phyloP scores from a whole-genome alignment of 495 filamentous ascomycete genomes.

The Evernia prunastri region DNA sequence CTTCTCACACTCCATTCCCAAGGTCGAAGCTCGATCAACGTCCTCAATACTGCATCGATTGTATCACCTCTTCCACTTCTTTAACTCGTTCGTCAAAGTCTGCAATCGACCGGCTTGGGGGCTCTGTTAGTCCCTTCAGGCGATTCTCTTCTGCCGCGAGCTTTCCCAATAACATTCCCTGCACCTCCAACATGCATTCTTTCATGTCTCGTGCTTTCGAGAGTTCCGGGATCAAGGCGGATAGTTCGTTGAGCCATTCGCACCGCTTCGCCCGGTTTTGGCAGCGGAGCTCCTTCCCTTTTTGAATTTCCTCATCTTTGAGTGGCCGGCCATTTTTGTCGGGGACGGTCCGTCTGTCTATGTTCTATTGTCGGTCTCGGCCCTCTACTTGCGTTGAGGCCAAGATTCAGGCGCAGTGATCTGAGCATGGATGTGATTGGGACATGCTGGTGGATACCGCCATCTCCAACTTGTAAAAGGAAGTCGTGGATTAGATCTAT shows the following conservation, averaged over 20 bases:
- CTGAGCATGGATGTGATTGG: slow-evolving; percentile 7
- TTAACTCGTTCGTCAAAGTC: no score
- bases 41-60: no score
- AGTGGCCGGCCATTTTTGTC: slow-evolving; percentile 11
- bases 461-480: neutral
- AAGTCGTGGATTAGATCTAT: neutral
- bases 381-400: slow-evolving; percentile 10
- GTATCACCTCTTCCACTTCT: no score
- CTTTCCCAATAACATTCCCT: slow-evolving; percentile 11
- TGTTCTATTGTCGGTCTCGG: slow-evolving; percentile 12
- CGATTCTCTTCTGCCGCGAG: slow-evolving; percentile 7
- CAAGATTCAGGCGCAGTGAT: slow-evolving; percentile 9
- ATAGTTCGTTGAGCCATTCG: slow-evolving; percentile 8
- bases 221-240: slow-evolving; percentile 9
- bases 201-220: slow-evolving; percentile 12
- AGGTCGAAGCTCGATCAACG: no score
- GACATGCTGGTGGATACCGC: neutral
- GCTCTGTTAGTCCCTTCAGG: no score
- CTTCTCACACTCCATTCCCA: no score
- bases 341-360: neutral
- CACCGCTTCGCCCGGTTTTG: slow-evolving; percentile 12
- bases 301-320: slow-evolving; percentile 23
- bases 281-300: slow-evolving; percentile 8
- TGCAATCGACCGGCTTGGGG: no score
- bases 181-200: slow-evolving; percentile 14